A percentile compares a stretch with the other conserved stretches of the same genome.
Evolutionary conservation across 805 yeast genomes (phyloP).

Genomic region (Nakazawaea peltata): DNA sequence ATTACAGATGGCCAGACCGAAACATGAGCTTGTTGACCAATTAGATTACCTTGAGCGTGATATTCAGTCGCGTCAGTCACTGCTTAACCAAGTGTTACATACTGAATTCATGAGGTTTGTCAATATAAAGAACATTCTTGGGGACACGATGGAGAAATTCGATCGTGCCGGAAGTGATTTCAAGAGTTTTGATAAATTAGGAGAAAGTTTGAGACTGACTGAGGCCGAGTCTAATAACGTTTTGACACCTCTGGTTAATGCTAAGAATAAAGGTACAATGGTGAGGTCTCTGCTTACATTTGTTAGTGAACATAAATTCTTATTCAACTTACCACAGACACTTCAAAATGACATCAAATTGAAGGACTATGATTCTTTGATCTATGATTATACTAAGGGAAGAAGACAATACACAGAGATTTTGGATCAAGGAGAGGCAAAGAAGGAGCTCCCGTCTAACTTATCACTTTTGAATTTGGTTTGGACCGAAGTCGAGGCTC

Average conservation of each 20-base stretch:
- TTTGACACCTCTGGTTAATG: conserved; percentile 51
- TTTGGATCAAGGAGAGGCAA: conserved; percentile 4
- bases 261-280: conserved; percentile 38
- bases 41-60: conserved; percentile 40
- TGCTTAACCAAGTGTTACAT: conserved; percentile 43
- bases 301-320: conserved; percentile 41
- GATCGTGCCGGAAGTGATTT: conserved; percentile 18
- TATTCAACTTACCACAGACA: conserved; percentile 50
- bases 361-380: conserved; percentile 49
- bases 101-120: conserved; percentile 59
- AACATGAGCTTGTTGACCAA: conserved; percentile 38
- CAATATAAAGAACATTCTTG: conserved; percentile 54
- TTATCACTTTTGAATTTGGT: conserved; percentile 36
- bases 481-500: conserved; percentile 47
- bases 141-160: conserved; percentile 49
- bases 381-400: conserved; percentile 51
- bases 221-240: conserved; percentile 35
- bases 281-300: conserved; percentile 40
- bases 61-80: conserved; percentile 40
- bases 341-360: conserved; percentile 33
- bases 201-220: conserved; percentile 35
- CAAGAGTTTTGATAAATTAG: conserved; percentile 2
- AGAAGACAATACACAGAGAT: conserved; percentile 14
- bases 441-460: conserved; percentile 8
- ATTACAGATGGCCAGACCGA: conserved; percentile 48